Evolutionary conservation across 2,329 filamentous ascomycete species (phyloP).

Genomic region (Paecilomyces sp.): DNA sequence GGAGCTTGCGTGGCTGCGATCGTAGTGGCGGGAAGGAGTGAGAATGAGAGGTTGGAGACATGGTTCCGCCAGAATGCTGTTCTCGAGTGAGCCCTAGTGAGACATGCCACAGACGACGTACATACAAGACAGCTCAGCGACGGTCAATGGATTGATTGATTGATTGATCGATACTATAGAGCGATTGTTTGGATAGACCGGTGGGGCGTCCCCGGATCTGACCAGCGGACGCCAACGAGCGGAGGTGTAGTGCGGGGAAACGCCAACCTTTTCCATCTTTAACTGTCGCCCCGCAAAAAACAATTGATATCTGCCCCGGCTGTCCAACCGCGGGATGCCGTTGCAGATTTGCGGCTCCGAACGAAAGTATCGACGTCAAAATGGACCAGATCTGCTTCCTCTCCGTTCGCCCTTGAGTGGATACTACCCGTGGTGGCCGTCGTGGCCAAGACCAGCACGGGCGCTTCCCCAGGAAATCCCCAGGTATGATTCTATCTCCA

Average conservation of each 20-base stretch:
- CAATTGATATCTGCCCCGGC: background rate
- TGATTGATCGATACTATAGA: no score
- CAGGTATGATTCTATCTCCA: background rate
- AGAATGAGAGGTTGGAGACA: background rate
- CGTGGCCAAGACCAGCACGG: background rate
- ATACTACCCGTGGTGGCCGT: background rate
- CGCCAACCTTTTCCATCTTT: background rate
- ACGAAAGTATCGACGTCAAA: background rate
- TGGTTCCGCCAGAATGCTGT: background rate
- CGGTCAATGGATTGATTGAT: background rate
- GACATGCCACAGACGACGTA: background rate
- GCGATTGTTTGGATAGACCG: background rate
- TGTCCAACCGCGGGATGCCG: background rate
- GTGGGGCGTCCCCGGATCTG: conserved; percentile 1
- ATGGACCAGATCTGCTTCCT: background rate
- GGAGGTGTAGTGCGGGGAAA: background rate
- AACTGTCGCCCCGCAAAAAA: background rate
- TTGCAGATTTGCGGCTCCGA: background rate
- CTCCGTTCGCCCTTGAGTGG: background rate
- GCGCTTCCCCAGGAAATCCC: background rate
- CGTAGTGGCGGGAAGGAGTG: background rate
- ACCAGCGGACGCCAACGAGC: background rate
- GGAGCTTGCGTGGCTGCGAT: background rate
- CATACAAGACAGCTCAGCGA: background rate
- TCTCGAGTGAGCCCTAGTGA: background rate